Conservation (phyloP, 306 rosid genomes). For the Elaeagnus macrophylla region DNA sequence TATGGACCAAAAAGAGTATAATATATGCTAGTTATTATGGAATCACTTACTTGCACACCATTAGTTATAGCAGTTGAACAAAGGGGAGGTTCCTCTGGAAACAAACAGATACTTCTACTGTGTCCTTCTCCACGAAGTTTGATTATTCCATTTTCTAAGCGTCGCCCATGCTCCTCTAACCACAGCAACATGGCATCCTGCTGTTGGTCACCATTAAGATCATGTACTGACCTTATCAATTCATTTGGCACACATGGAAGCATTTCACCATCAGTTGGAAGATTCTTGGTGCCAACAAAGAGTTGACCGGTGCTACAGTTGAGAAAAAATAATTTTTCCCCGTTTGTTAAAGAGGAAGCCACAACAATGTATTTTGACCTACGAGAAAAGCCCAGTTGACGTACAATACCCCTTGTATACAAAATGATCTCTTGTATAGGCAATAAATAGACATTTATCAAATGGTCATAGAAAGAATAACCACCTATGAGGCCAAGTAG, state of each 20-base stretch:
- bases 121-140: conserved; percentile 40
- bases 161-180: conserved; percentile 85
- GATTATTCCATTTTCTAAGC: conserved; percentile 59
- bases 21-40: conserved; percentile 1
- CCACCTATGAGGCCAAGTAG: conserved; percentile 82
- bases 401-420: conserved; percentile 29
- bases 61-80: conserved; percentile 69
- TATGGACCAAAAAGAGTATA: conserved; percentile 3
- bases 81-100: conserved; percentile 66
- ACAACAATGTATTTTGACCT: conserved; percentile 44
- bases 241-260: conserved; percentile 71
- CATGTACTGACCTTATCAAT: conserved; percentile 39
- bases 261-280: conserved; percentile 44
- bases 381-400: conserved; percentile 25
- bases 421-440: conserved; percentile 40
- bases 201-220: conserved; percentile 28
- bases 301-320: conserved; percentile 65
- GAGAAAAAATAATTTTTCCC: conserved; percentile 56
- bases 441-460: conserved; percentile 56
- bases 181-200: conserved; percentile 84
- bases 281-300: conserved; percentile 53
- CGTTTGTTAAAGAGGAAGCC: conserved; percentile 46
- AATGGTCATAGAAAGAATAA: conserved; percentile 46
- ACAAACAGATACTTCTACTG: conserved; percentile 46
- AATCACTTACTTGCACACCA: conserved; percentile 60